These are phyloP conservation scores for Fusarium azukiicola DNA, from an alignment of 2,329 filamentous ascomycete species.

Conservation along the genomic window DNA sequence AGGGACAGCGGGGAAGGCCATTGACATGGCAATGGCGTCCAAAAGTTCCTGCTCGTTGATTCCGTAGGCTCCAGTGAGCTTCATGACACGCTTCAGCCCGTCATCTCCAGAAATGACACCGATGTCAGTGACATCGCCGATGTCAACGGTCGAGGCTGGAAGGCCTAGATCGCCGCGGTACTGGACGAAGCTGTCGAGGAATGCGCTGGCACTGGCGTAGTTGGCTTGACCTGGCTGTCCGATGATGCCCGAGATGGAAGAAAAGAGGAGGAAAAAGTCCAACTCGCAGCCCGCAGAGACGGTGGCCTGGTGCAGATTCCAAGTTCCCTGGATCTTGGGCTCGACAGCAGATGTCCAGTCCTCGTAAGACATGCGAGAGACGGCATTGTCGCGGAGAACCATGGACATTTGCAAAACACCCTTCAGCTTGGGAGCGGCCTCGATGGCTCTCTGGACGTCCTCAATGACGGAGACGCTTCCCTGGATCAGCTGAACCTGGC, in stretches of 20 bases:
- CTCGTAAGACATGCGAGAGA: constrained; percentile 60
- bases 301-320: constrained; percentile 62
- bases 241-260: constrained; percentile 60
- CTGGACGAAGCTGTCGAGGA: constrained; percentile 63
- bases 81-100: constrained; percentile 29
- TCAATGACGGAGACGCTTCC: constrained; percentile 58
- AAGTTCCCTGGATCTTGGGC: constrained; percentile 63
- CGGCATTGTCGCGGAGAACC: constrained; percentile 53
- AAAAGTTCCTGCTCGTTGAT: constrained; percentile 41
- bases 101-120: constrained; percentile 59
- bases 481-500: constrained; percentile 51
- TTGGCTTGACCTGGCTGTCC: constrained; percentile 64
- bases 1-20: constrained; percentile 17
- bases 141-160: constrained; percentile 62
- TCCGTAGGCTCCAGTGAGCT: constrained; percentile 20
- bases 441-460: constrained; percentile 54
- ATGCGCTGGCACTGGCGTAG: constrained; percentile 67
- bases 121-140: constrained; percentile 61
- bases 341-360: constrained; percentile 53
- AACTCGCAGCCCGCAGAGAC: constrained; percentile 51
- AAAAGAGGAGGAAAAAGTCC: constrained; percentile 64
- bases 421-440: constrained; percentile 54
- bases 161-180: constrained; percentile 61
- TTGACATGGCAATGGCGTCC: constrained; percentile 25
- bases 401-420: constrained; percentile 67